phyloP scores from a whole-genome alignment of 495 filamentous ascomycete genomes.

The Aspergillus nidulans region DNA sequence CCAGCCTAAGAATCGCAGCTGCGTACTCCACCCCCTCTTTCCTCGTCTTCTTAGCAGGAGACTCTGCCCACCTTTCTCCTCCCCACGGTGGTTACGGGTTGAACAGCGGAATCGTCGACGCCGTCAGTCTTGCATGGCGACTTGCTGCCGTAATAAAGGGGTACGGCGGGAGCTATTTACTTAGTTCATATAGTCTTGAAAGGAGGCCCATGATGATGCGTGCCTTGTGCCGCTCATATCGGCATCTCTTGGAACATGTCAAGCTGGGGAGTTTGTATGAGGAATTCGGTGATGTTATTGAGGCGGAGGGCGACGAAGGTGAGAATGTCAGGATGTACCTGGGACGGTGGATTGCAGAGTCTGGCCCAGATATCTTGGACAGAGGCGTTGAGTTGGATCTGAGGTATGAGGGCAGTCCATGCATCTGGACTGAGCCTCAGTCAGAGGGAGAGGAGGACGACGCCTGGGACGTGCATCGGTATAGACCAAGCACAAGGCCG shows the following conservation, averaged over 20 bases:
- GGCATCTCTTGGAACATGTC: constrained; percentile 4
- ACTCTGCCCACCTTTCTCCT: constrained; percentile 48
- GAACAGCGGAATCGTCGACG: constrained; percentile 32
- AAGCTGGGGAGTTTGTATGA: not conserved
- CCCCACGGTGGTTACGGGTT: constrained; percentile 39
- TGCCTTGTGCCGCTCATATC: not conserved
- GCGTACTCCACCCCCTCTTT: constrained; percentile 14
- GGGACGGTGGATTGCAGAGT: constrained; percentile 5
- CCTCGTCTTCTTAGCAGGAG: constrained; percentile 50
- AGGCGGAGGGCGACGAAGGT: not conserved
- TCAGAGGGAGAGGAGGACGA: not conserved
- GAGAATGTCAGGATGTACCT: not conserved
- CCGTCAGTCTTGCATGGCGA: constrained; percentile 26
- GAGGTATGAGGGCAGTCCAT: constrained; percentile 19
- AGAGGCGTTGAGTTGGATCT: constrained; percentile 25
- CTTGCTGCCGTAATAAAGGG: constrained; percentile 24
- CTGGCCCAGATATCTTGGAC: constrained; percentile 21
- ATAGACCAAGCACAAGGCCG: constrained; percentile 25
- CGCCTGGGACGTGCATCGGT: constrained; percentile 15
- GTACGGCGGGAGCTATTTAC: constrained; percentile 18
- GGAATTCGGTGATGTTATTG: not conserved
- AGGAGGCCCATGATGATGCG: constrained; percentile 14
- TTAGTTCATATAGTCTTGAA: constrained; percentile 21
- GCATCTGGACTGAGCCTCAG: constrained; percentile 16
- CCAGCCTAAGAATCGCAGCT: constrained; percentile 20